These are phyloP conservation scores for Paecilomyces niveus DNA, from an alignment of 2,329 filamentous ascomycete species.

Conservation along the genomic window DNA sequence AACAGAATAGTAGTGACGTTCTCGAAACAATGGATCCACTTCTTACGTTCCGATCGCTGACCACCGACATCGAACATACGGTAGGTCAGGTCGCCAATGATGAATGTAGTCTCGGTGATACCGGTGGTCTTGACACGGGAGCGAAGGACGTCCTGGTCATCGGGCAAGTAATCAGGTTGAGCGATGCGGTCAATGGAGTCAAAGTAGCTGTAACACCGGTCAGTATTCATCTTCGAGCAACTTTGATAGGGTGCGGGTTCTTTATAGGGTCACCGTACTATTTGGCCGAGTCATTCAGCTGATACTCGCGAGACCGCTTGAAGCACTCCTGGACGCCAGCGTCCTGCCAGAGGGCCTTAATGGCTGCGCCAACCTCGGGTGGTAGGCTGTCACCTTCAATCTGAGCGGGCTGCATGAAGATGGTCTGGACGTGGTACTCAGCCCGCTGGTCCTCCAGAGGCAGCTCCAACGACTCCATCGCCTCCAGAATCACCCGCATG, in stretches of 20 bases:
- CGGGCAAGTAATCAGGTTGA: constrained; percentile 85
- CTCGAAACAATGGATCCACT: constrained; percentile 99
- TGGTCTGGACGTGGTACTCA: constrained; percentile 96
- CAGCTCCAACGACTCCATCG: constrained; percentile 63
- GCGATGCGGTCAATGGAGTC: constrained; percentile 90
- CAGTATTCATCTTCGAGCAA: constrained; percentile 17
- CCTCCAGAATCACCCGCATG: constrained; percentile 63
- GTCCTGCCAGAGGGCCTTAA: constrained; percentile 89
- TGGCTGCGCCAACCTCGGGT: constrained; percentile 89
- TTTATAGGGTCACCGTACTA: constrained; percentile 61
- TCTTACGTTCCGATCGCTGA: constrained; percentile 93
- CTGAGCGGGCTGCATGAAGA: constrained; percentile 97
- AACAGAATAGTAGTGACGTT: constrained; percentile 96
- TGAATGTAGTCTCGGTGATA: constrained; percentile 95
- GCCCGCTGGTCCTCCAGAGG: constrained; percentile 85
- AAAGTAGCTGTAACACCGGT: constrained; percentile 66
- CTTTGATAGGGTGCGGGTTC: too few relatives aligned
- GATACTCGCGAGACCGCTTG: constrained; percentile 91
- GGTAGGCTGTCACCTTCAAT: constrained; percentile 92
- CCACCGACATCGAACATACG: constrained; percentile 97
- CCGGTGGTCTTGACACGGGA: constrained; percentile 97
- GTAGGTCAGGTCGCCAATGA: constrained; percentile 89
- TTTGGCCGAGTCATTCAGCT: constrained; percentile 92
- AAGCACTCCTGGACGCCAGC: constrained; percentile 90
- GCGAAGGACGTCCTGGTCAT: constrained; percentile 88